Evolutionary conservation across 768 basidiomycete genomes (phyloP), one percentile per base, ranked within the genome.

Genomic region (Auricularia auricula-judae): DNA sequence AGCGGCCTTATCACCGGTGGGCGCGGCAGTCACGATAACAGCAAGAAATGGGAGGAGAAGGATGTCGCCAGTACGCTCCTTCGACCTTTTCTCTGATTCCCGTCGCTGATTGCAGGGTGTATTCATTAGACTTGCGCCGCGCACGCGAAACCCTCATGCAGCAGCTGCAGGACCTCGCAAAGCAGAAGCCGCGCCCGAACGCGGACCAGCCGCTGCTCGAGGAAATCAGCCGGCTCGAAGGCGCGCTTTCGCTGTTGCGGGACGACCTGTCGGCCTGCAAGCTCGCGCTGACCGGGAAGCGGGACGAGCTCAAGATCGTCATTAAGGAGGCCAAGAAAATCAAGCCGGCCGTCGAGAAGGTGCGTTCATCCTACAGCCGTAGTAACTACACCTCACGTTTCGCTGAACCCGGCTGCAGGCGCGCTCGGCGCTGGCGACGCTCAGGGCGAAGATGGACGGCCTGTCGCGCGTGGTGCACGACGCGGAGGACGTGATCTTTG

Each of bases 1-100:
- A 94, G 92, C 68, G 97, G 97, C 66, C 77, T 96, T 59, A 98
- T 99, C 72, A 99, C 97, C 42, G 97, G 97, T 77, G 97, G 97
- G 34, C 81, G 85, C 60, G 91, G 92, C 69, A 82, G 87, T 0
- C 87, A 88, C 66, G 81, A 79, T 59, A 85, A 75, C 21, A 82
- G 81, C 47, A 90, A 91, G 76, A 93, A 92, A 71, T 98, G 93
- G 88, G 92, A 96, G 65, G 96, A 98, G 73, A 89, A 89, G 70
- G 94, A 97, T 68, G 83, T 98, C 3, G 86, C 92, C 75, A 89
- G 93, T 91, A 67, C 53, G 75, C 69, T 44, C 54, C 18, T 23
- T 56, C n/a, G 21, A 62, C 35, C 35, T 62, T 54, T 11, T 18
- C 16, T 44, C 61, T 61, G 21, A 23, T 59, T 62, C 23, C 23